Evolutionary conservation across 2,329 filamentous ascomycete genomes (phyloP).

Genomic region (Curvularia spicifera): DNA sequence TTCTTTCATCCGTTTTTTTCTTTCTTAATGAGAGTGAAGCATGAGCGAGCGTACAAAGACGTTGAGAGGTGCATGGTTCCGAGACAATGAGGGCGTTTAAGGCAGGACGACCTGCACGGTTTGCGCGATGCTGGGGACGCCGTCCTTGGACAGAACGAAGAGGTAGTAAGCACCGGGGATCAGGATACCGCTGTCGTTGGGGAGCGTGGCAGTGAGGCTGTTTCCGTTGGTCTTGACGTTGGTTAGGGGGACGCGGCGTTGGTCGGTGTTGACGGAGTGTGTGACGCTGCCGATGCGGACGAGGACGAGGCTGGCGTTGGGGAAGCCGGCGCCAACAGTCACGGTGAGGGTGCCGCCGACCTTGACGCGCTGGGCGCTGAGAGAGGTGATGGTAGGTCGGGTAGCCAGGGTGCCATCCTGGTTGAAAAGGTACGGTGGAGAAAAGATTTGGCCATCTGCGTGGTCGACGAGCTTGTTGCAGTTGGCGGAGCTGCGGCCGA

Average conservation of each 20-base stretch:
- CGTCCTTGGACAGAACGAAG: slow-evolving; percentile 27
- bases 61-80: background rate
- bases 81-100: background rate
- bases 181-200: slow-evolving; percentile 30
- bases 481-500: slow-evolving; percentile 28
- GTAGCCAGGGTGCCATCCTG: slow-evolving; percentile 26
- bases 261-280: slow-evolving; percentile 40
- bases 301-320: slow-evolving; percentile 22
- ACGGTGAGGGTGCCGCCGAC: slow-evolving; percentile 29
- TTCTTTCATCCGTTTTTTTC: background rate
- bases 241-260: slow-evolving; percentile 32
- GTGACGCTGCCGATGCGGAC: slow-evolving; percentile 38
- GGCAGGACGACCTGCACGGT: slow-evolving; percentile 29
- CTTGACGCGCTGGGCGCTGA: slow-evolving; percentile 24
- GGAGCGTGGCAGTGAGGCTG: slow-evolving; percentile 25
- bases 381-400: slow-evolving; percentile 25
- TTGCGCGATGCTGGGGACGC: slow-evolving; percentile 31
- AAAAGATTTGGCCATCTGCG: slow-evolving; percentile 37
- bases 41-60: too few species aligned
- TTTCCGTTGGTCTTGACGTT: slow-evolving; percentile 14
- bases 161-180: slow-evolving; percentile 37
- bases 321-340: slow-evolving; percentile 13
- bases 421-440: slow-evolving; percentile 40
- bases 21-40: background rate
- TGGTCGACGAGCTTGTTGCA: slow-evolving; percentile 41